phyloP scores from a whole-genome alignment of 1,284 basidiomycete species.

The Ustilago shanxiensis region DNA sequence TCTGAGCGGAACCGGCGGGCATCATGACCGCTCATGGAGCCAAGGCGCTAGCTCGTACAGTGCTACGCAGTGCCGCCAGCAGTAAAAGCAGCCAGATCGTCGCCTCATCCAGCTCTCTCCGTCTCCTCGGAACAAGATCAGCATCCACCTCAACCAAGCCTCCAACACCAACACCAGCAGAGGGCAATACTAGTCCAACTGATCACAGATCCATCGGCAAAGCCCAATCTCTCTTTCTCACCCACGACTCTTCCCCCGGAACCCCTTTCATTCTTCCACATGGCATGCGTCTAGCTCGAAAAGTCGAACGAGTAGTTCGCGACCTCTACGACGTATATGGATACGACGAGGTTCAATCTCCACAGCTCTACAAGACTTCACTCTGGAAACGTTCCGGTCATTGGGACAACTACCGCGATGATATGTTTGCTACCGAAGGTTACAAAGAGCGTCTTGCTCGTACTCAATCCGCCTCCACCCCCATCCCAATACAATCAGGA shows the following conservation, averaged over 20 bases:
- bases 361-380: constrained; percentile 64
- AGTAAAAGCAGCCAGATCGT: background rate
- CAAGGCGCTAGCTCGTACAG: constrained; percentile 13
- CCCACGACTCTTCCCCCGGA: constrained; percentile 66
- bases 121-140: background rate
- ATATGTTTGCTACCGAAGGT: constrained; percentile 68
- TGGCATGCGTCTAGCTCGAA: constrained; percentile 63
- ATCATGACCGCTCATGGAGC: constrained; percentile 20
- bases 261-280: constrained; percentile 69
- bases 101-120: constrained; percentile 6
- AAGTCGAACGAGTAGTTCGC: constrained; percentile 66
- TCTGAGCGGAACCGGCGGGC: background rate
- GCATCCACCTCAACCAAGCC: constrained; percentile 11
- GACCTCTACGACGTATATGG: constrained; percentile 67
- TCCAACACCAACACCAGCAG: background rate
- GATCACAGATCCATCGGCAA: constrained; percentile 63
- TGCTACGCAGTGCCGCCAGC: constrained; percentile 10
- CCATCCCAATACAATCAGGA: background rate
- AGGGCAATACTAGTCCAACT: constrained; percentile 9
- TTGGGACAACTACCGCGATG: constrained; percentile 70
- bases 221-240: constrained; percentile 64
- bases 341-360: constrained; percentile 68
- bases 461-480: background rate
- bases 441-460: constrained; percentile 51
- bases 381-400: constrained; percentile 67